Evolutionary conservation across 2,329 filamentous ascomycete genomes (phyloP).

Genomic region (Ophiostoma australiae): DNA sequence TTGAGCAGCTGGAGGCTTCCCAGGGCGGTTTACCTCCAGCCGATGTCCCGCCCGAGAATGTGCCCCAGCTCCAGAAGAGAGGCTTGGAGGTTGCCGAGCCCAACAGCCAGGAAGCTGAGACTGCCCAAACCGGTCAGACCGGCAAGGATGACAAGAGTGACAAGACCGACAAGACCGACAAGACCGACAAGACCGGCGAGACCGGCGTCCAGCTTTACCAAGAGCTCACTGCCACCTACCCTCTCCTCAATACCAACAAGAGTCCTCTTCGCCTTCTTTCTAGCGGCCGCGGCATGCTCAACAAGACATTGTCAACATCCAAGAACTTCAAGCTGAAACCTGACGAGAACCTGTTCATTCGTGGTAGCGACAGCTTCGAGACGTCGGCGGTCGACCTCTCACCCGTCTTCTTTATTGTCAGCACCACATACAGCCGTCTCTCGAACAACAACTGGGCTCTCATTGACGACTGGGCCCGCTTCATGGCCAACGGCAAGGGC

Average conservation of each 20-base stretch:
- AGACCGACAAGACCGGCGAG: neutral
- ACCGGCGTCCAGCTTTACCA: neutral
- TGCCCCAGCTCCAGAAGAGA: neutral
- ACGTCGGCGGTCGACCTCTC: slow-evolving; percentile 36
- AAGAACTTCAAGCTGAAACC: neutral
- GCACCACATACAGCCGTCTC: slow-evolving; percentile 42
- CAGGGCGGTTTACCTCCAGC: neutral
- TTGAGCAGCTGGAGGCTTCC: neutral
- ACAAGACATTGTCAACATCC: neutral
- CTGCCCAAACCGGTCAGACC: neutral
- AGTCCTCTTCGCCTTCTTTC: neutral
- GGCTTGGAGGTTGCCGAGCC: neutral
- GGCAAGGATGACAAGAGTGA: too few relatives aligned
- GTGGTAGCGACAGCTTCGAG: slow-evolving; percentile 8
- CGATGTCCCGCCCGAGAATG: neutral
- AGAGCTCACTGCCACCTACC: neutral
- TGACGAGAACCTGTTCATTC: neutral
- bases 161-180: neutral
- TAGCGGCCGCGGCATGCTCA: slow-evolving; percentile 10
- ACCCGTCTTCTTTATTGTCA: slow-evolving; percentile 40
- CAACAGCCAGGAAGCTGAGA: neutral
- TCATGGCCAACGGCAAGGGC: slow-evolving; percentile 42
- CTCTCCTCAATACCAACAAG: neutral
- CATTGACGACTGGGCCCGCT: slow-evolving; percentile 42
- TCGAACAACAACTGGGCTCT: slow-evolving; percentile 38